Conservation (phyloP, 2,329 filamentous ascomycete genomes). For the Epichloe hybrida region DNA sequence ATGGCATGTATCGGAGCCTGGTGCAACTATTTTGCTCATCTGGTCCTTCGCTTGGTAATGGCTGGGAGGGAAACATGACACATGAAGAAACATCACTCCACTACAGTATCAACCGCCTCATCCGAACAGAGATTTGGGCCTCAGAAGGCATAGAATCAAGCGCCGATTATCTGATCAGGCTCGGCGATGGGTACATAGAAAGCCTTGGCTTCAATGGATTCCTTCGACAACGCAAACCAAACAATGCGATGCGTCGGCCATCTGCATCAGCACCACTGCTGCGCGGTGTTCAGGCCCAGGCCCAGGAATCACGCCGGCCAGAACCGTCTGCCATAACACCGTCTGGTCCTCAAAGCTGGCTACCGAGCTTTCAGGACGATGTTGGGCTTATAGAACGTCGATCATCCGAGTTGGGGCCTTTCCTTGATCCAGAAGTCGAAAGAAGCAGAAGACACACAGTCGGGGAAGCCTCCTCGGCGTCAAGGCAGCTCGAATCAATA, state of each 20-base stretch:
- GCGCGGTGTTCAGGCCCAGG: conserved; percentile 2
- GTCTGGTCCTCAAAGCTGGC: conserved; percentile 5
- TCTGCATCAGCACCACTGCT: conserved; percentile 6
- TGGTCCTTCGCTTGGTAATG: conserved; percentile 31
- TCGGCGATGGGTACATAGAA: conserved; percentile 31
- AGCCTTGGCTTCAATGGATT: conserved; percentile 21
- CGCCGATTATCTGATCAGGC: conserved; percentile 34
- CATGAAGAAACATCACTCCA: conserved; percentile 30
- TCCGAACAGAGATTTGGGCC: conserved; percentile 34
- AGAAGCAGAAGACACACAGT: conserved; percentile 29
- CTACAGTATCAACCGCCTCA: conserved; percentile 28
- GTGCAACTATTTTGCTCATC: conserved; percentile 34
- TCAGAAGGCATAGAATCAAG: conserved; percentile 31
- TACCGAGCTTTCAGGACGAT: conserved; percentile 8
- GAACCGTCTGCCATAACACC: not conserved
- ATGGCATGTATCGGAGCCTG: conserved; percentile 16
- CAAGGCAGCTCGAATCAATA: conserved; percentile 23
- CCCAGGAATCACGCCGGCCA: conserved; percentile 4
- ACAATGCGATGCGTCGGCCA: conserved; percentile 1
- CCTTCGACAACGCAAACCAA: conserved; percentile 12
- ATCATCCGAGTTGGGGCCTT: conserved; percentile 5
- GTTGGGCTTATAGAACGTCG: conserved; percentile 2
- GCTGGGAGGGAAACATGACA: conserved; percentile 25
- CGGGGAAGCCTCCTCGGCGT: conserved; percentile 30
- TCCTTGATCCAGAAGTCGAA: conserved; percentile 6